A percentile compares a stretch with the other conserved stretches of the same genome.
These are phyloP conservation scores for Coemansia sp. DNA, from an alignment of 192 early-diverging fungal species.

Conservation along the genomic window DNA sequence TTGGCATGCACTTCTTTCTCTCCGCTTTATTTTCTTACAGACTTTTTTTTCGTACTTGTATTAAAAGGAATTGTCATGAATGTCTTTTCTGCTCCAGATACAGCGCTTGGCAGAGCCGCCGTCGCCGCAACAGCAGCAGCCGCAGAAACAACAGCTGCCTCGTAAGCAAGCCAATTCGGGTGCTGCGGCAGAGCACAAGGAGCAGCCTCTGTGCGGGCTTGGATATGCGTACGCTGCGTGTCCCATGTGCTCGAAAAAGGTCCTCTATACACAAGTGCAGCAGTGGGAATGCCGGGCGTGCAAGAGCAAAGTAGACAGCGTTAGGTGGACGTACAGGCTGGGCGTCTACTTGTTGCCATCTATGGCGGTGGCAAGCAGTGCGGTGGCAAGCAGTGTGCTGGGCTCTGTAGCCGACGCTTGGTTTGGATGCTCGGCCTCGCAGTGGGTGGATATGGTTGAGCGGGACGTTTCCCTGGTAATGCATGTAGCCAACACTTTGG, in stretches of 20 bases:
- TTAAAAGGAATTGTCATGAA: background rate
- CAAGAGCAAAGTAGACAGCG: background rate
- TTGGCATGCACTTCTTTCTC: too few relatives aligned
- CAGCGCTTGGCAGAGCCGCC: slow-evolving; percentile 1
- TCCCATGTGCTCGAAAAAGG: slow-evolving; percentile 23
- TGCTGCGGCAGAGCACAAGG: background rate
- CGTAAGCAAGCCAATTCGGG: background rate
- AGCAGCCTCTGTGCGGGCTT: slow-evolving; percentile 9
- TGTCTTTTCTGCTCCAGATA: background rate
- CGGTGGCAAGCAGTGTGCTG: slow-evolving; percentile 11
- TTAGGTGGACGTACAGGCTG: slow-evolving; percentile 33
- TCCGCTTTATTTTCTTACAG: background rate
- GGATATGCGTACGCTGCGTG: slow-evolving; percentile 30
- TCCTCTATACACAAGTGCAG: background rate
- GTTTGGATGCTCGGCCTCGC: slow-evolving; percentile 36
- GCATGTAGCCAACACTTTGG: background rate
- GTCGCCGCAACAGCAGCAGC: background rate
- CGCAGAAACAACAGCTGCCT: background rate
- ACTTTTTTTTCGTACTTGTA: background rate
- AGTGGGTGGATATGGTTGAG: slow-evolving; percentile 29
- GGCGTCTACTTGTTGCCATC: slow-evolving; percentile 3
- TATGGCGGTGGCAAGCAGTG: background rate
- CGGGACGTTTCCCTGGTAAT: background rate
- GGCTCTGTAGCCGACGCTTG: slow-evolving; percentile 21
- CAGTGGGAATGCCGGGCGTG: slow-evolving; percentile 28